Percentiles rank a stretch among this genome's conserved stretches.
These are phyloP conservation scores for Dactylellina drechsleri DNA, from an alignment of 2,329 filamentous ascomycete genomes.

Conservation along the genomic window DNA sequence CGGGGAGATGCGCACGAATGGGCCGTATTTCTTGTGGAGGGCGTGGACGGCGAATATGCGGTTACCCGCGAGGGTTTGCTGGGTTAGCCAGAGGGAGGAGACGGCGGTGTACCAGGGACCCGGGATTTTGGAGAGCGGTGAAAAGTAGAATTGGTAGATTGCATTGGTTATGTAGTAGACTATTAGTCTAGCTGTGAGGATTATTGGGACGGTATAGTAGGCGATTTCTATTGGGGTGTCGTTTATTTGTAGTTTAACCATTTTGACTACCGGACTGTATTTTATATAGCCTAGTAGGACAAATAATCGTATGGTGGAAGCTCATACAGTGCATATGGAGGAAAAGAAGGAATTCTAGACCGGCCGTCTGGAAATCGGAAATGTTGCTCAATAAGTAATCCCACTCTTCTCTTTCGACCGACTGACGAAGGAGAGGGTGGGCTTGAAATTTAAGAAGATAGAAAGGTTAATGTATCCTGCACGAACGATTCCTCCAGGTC, in stretches of 20 bases:
- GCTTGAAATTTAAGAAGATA: not conserved
- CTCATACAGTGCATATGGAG: too few relatives aligned
- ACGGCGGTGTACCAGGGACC: slow-evolving; percentile 36
- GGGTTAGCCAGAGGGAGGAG: slow-evolving; percentile 12
- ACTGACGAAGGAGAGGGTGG: not conserved
- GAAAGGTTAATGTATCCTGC: too few relatives aligned
- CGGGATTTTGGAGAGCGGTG: slow-evolving; percentile 30
- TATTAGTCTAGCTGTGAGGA: not conserved
- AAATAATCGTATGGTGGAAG: not conserved
- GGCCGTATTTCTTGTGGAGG: slow-evolving; percentile 38
- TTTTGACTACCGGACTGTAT: not conserved
- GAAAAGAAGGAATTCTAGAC: too few relatives aligned
- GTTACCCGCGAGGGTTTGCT: not conserved
- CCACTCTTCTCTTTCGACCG: not conserved
- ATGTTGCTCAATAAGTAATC: not conserved
- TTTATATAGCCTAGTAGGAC: not conserved
- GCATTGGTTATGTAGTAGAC: slow-evolving; percentile 8
- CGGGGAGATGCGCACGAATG: slow-evolving; percentile 38
- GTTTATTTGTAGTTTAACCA: not conserved
- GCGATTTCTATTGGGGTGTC: not conserved
- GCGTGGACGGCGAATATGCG: slow-evolving; percentile 27
- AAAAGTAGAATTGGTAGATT: slow-evolving; percentile 42
- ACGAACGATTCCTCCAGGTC: too few relatives aligned
- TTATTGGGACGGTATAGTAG: not conserved
- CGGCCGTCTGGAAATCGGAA: not conserved